phyloP scores from a whole-genome alignment of 2,329 filamentous ascomycete genomes.

The Hypoxylon sp. region DNA sequence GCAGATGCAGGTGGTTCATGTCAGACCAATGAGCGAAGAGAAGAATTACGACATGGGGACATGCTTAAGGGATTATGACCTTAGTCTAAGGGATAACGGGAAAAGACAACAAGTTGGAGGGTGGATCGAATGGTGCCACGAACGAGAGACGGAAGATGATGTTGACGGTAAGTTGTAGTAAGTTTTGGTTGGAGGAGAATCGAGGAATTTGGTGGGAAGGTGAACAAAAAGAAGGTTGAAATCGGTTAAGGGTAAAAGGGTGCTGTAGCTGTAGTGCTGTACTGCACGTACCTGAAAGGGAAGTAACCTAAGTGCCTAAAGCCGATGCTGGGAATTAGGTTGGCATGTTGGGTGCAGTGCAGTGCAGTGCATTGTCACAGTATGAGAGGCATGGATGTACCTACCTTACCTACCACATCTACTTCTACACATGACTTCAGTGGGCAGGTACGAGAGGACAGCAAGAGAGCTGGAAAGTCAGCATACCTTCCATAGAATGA shows the following conservation, averaged over 20 bases:
- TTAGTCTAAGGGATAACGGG: constrained; percentile 3
- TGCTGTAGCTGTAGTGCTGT: too few species aligned
- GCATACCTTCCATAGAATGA: too few species aligned
- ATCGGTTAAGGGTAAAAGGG: too few species aligned
- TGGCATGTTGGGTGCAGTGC: too few species aligned
- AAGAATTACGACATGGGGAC: constrained; percentile 17
- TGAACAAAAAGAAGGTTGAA: not conserved
- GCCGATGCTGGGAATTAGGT: too few species aligned
- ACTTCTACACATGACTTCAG: constrained; percentile 9
- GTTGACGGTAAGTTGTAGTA: too few species aligned
- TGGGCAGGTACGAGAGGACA: too few species aligned
- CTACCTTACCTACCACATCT: not conserved
- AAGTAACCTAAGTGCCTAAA: too few species aligned
- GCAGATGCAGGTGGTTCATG: constrained; percentile 15
- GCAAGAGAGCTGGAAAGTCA: too few species aligned
- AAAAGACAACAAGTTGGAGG: constrained; percentile 3
- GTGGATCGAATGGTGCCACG: not conserved
- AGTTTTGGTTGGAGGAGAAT: not conserved
- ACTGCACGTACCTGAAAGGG: too few species aligned
- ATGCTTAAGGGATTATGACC: constrained; percentile 15
- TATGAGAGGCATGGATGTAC: too few species aligned
- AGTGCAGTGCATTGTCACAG: too few species aligned
- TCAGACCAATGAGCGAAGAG: constrained; percentile 20
- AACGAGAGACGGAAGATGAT: not conserved
- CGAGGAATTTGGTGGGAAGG: not conserved